Base-by-base conservation (phyloP, 768 basidiomycete genomes). In the Amanita jacksonii region DNA sequence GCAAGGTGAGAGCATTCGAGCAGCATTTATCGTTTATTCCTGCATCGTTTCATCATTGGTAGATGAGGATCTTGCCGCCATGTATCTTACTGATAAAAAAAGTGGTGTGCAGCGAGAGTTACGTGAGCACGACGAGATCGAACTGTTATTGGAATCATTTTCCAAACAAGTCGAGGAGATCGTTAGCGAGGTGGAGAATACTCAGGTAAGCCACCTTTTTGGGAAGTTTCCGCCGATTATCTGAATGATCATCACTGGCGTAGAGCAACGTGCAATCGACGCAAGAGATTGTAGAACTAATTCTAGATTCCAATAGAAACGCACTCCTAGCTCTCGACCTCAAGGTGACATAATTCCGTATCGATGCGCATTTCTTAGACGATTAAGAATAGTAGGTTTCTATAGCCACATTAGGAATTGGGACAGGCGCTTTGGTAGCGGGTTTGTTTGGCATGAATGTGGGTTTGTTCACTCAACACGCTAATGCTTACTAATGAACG, bases 391-490 rank as follows among this genome's bases (percentile, higher is more conserved):
- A 34, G 1, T 46, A 86, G 83, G 79, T 96, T 9, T 93, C 91
- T n/a, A 97, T 98, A 47, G 77, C 78, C 27, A 98, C 94, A 0
- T 79, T 97, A 66, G 94, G 94, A 0, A 73, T 98, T 46, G 93
- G 93, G 8, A 74, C 81, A 22, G 92, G 93, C 2, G 90, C 93
- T 12, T 69, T 97, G 27, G 66, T 94, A 5, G 91, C 91, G 37
- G 92, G 93, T 4, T 57, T 96, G 3, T 94, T 97, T 53, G 93
- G 93, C 12, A 97, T 97, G 93, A 97, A 96, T 61, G 91, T 93
- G 57, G 56, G 87, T 66, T 15, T 35, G 38, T 5, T 28, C 43
- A 36, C 30, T 37, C 39, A 38, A 20, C 31, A 42, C 33, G 48
- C 33, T 34, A 13, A 43, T 22, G 24, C 23, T 38, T 31, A 38